Percentiles rank a stretch among this genome's conserved stretches.
Evolutionary conservation across 345 rosid genomes (phyloP).

Genomic region (Salix suchowensis): DNA sequence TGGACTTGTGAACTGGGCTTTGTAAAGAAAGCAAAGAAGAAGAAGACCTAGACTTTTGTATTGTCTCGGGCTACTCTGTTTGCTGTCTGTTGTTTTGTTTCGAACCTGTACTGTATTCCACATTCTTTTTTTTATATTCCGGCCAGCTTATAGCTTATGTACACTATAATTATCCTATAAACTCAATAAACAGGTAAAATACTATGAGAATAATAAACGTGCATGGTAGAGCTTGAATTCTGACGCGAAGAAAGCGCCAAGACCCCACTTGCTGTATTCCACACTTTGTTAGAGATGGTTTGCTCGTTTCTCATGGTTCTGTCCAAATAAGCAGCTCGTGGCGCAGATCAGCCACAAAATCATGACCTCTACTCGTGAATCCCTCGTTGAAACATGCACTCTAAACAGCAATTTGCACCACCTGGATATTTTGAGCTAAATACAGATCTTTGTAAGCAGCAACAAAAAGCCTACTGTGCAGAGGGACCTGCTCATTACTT

Average conservation of each 20-base stretch:
- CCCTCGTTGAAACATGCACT: neutral
- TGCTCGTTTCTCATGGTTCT: neutral
- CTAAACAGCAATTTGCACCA: neutral
- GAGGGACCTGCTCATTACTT: neutral
- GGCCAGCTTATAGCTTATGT: no score
- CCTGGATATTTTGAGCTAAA: neutral
- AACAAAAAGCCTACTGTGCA: neutral
- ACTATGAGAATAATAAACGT: accelerated
- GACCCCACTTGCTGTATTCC: neutral
- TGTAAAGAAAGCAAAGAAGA: neutral
- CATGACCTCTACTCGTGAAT: neutral
- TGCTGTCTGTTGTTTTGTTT: neutral
- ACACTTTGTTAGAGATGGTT: neutral
- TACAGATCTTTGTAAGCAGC: neutral
- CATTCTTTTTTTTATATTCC: no score
- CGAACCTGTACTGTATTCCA: neutral
- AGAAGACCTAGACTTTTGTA: neutral
- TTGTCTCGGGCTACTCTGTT: neutral
- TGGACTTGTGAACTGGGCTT: neutral
- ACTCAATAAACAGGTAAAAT: no score
- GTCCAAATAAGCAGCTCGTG: neutral
- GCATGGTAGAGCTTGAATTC: no score
- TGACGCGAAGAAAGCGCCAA: no score
- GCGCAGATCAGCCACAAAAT: neutral
- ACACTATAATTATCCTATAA: no score